Evolutionary conservation across 2,329 filamentous ascomycete genomes (phyloP).

Genomic region (Claviceps purpurea): DNA sequence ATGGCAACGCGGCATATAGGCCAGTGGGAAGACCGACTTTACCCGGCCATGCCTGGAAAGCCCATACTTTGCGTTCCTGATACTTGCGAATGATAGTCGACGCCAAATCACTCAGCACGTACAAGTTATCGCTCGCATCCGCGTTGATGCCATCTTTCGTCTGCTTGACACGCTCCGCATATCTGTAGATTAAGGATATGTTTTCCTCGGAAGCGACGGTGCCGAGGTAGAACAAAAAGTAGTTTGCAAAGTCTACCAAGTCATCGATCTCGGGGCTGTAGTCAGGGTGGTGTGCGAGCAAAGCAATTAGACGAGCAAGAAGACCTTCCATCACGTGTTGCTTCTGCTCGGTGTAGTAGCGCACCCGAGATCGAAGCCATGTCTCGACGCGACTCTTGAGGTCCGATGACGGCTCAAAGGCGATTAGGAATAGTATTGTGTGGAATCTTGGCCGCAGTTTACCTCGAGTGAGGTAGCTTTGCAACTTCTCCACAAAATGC

Average conservation of each 20-base stretch:
- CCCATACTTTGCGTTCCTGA: conserved; percentile 77
- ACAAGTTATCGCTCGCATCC: conserved; percentile 58
- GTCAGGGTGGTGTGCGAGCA: conserved; percentile 90
- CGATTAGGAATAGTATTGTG: conserved; percentile 76
- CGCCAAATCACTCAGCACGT: conserved; percentile 77
- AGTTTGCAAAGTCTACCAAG: conserved; percentile 70
- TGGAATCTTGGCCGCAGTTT: conserved; percentile 68
- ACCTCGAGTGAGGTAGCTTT: conserved; percentile 73
- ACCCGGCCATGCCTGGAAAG: conserved; percentile 67
- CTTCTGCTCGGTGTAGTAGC: conserved; percentile 44
- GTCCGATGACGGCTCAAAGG: conserved; percentile 70
- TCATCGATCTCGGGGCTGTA: conserved; percentile 55
- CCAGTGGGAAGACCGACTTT: conserved; percentile 71
- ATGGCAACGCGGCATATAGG: conserved; percentile 62
- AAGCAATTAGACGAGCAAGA: conserved; percentile 69
- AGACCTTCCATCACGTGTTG: conserved; percentile 63
- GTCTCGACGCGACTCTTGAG: conserved; percentile 67
- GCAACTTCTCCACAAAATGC: conserved; percentile 70
- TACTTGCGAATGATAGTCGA: conserved; percentile 72
- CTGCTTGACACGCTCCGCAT: conserved; percentile 86
- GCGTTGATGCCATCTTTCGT: conserved; percentile 66
- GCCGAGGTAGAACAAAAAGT: conserved; percentile 79
- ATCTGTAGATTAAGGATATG: conserved; percentile 76
- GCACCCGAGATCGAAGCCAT: conserved; percentile 75
- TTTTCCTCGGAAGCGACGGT: conserved; percentile 78